phyloP scores from a whole-genome alignment of 2,329 filamentous ascomycete species.

The Beauveria pseudobassiana region DNA sequence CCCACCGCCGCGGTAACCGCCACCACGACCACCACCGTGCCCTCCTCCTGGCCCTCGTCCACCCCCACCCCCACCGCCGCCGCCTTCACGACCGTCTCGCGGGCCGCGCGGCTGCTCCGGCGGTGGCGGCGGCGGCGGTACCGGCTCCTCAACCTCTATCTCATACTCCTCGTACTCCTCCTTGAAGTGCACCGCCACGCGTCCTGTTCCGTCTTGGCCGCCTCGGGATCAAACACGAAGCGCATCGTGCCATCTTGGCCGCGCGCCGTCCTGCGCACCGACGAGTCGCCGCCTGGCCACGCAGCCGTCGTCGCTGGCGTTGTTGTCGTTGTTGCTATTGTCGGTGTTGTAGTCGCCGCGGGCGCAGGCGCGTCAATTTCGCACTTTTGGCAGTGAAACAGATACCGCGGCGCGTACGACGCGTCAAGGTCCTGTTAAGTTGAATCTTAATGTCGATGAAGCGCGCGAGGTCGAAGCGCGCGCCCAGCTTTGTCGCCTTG shows the following conservation, averaged over 20 bases:
- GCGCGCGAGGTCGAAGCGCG: slow-evolving; percentile 62
- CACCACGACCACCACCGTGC: slow-evolving; percentile 16
- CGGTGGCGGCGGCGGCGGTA: slow-evolving; percentile 28
- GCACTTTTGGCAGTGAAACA: slow-evolving; percentile 50
- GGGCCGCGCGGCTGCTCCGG: slow-evolving; percentile 16
- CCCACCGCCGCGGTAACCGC: slow-evolving; percentile 7
- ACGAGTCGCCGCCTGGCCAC: slow-evolving; percentile 26
- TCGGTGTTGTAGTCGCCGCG: slow-evolving; percentile 13
- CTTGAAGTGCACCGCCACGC: slow-evolving; percentile 62
- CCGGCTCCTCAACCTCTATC: slow-evolving; percentile 64
- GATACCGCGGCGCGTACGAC: slow-evolving; percentile 54
- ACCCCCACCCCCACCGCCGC: slow-evolving; percentile 7
- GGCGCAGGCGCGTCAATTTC: slow-evolving; percentile 27
- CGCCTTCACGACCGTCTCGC: slow-evolving; percentile 14
- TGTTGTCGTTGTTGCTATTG: slow-evolving; percentile 20
- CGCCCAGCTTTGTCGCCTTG: slow-evolving; percentile 65
- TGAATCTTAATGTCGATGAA: slow-evolving; percentile 84
- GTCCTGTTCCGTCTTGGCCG: slow-evolving; percentile 63
- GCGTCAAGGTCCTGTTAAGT: slow-evolving; percentile 71
- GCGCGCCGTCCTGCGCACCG: slow-evolving; percentile 27
- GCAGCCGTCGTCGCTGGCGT: slow-evolving; percentile 25
- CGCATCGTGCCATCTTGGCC: slow-evolving; percentile 68
- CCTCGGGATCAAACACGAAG: slow-evolving; percentile 78
- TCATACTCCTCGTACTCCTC: slow-evolving; percentile 72
- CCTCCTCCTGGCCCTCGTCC: slow-evolving; percentile 12